Evolutionary conservation across 345 rosid genomes (phyloP).

Genomic region (Eucalyptus regnans): DNA sequence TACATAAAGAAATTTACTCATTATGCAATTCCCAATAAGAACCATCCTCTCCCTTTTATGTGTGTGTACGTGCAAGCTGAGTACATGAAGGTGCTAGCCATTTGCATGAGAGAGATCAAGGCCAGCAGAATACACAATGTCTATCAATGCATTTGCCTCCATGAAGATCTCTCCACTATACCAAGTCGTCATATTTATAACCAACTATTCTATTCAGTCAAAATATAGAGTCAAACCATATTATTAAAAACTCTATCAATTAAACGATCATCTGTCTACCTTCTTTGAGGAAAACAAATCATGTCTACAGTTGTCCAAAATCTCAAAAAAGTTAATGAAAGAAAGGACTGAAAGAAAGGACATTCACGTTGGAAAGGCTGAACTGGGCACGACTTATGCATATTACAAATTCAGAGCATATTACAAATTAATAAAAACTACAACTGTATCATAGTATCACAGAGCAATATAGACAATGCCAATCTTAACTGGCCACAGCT

Average conservation of each 20-base stretch:
- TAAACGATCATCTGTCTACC: neutral
- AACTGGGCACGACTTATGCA: neutral
- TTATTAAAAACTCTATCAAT: neutral
- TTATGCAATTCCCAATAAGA: neutral
- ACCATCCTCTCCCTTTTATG: neutral
- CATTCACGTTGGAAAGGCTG: neutral
- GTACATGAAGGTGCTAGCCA: neutral
- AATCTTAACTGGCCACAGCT: neutral
- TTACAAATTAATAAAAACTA: neutral
- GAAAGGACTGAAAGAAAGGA: neutral
- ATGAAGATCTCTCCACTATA: neutral
- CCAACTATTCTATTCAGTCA: neutral
- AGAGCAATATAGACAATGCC: neutral
- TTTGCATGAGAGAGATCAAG: neutral
- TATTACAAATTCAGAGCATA: neutral
- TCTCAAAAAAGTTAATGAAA: neutral
- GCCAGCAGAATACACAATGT: neutral
- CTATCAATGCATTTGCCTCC: neutral
- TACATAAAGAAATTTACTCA: neutral
- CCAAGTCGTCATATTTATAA: neutral
- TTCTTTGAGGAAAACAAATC: neutral
- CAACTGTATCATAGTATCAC: neutral
- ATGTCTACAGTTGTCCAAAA: neutral
- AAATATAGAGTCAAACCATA: neutral
- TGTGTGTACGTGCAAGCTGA: neutral